Conservation (phyloP, 305 asterid species). For the Plantago coronopus region DNA sequence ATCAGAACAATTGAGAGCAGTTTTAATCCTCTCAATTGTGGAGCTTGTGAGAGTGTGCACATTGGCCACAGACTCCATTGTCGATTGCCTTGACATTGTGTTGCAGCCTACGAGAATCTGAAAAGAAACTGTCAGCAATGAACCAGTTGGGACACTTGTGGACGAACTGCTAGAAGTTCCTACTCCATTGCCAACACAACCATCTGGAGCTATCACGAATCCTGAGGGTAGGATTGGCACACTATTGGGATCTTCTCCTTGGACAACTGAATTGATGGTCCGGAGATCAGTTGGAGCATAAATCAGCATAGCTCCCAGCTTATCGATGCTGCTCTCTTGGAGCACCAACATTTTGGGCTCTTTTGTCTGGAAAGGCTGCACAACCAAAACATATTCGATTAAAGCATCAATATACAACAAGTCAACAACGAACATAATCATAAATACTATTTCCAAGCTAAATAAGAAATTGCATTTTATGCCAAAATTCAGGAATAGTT, state of each 20-base stretch:
- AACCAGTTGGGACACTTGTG: conserved; percentile 28
- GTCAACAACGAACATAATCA: no score
- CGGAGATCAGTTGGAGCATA: conserved; percentile 44
- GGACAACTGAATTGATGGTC: conserved; percentile 28
- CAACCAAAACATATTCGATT: background rate
- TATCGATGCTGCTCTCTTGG: conserved; percentile 60
- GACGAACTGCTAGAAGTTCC: conserved; percentile 28
- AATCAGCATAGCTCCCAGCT: conserved; percentile 43
- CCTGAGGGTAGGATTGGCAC: conserved; percentile 66
- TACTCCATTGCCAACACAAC: conserved; percentile 20
- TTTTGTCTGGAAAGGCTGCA: conserved; percentile 39
- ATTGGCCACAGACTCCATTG: conserved; percentile 45
- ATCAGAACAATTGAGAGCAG: conserved; percentile 29
- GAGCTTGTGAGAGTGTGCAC: conserved; percentile 45
- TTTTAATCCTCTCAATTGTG: conserved; percentile 41
- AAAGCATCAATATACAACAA: background rate
- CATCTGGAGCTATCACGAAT: conserved; percentile 50
- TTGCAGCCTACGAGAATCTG: conserved; percentile 38
- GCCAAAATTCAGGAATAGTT: no score
- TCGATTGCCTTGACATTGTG: conserved; percentile 30
- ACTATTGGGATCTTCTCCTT: conserved; percentile 35
- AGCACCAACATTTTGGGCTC: conserved; percentile 45
- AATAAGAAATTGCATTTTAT: background rate
- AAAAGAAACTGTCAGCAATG: conserved; percentile 53
- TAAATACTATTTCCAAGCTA: background rate